These are phyloP conservation scores for Biscutella laevigata DNA, from an alignment of 441 rosid species.

Conservation along the genomic window DNA sequence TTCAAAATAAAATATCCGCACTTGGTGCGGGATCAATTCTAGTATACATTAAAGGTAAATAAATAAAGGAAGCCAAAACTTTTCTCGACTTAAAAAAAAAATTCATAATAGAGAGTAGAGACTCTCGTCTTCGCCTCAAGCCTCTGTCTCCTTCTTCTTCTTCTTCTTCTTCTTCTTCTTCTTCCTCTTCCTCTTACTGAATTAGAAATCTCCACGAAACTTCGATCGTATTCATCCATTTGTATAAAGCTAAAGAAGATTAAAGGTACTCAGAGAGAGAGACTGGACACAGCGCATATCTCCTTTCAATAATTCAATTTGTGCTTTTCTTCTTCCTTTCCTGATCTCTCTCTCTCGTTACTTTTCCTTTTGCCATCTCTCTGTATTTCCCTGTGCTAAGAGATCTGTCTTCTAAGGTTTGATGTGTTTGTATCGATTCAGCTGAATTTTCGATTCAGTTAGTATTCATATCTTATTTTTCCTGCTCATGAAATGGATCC, in stretches of 20 bases:
- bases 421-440: background rate
- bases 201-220: constrained; percentile 10
- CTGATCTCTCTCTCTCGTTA: constrained; percentile 12
- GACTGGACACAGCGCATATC: constrained; percentile 13
- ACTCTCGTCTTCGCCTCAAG: constrained; percentile 7
- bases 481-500: background rate
- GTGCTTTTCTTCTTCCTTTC: background rate
- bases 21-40: too few species aligned
- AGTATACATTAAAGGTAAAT: too few species aligned
- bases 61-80: too few species aligned
- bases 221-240: background rate
- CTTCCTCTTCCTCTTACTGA: constrained; percentile 7
- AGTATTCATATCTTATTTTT: background rate
- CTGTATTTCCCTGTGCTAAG: background rate
- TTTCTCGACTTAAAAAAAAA: background rate
- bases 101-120: background rate
- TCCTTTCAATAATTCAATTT: constrained; percentile 12
- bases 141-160: background rate
- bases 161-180: too few species aligned
- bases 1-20: too few species aligned
- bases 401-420: constrained; percentile 21
- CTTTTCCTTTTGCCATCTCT: background rate
- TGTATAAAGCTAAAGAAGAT: constrained; percentile 1
- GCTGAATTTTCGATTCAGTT: constrained; percentile 8
- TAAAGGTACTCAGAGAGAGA: background rate